Conservation (phyloP, 768 basidiomycete genomes). For the Tylopilus intermedius region DNA sequence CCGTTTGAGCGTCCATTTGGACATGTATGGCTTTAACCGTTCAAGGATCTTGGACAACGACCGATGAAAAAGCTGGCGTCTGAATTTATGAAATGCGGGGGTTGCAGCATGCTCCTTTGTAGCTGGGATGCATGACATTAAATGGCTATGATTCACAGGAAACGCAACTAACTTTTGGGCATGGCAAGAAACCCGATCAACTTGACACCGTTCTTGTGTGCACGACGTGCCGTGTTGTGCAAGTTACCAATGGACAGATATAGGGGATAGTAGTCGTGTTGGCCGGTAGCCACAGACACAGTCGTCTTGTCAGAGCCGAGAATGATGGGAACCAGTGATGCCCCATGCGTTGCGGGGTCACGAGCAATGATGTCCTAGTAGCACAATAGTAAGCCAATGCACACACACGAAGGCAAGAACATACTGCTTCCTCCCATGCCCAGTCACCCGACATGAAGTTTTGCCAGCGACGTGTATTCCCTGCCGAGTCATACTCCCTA, state of each 20-base stretch:
- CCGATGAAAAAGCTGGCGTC: neutral
- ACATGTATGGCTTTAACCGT: too few relatives aligned
- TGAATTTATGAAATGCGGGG: neutral
- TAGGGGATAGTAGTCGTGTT: neutral
- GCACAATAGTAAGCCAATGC: too few relatives aligned
- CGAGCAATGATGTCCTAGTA: neutral
- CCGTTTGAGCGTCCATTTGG: too few relatives aligned
- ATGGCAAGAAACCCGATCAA: neutral
- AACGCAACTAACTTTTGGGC: neutral
- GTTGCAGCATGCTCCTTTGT: too few relatives aligned
- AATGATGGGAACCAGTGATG: neutral
- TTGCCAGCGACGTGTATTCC: neutral
- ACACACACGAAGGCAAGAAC: neutral
- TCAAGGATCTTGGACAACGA: too few relatives aligned
- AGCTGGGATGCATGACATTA: too few relatives aligned
- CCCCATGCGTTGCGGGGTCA: neutral
- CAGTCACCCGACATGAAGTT: too few relatives aligned
- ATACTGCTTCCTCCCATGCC: slow-evolving; percentile 2
- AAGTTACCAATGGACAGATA: neutral
- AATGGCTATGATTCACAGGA: too few relatives aligned
- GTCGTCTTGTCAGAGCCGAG: neutral
- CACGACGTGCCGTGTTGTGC: neutral
- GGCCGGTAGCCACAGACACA: neutral
- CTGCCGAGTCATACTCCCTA: neutral
- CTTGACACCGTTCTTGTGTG: neutral